Evolutionary conservation across 495 filamentous ascomycete species (phyloP), one percentile per base, ranked within the genome.

Genomic region (Hypomontagnella monticulosa): DNA sequence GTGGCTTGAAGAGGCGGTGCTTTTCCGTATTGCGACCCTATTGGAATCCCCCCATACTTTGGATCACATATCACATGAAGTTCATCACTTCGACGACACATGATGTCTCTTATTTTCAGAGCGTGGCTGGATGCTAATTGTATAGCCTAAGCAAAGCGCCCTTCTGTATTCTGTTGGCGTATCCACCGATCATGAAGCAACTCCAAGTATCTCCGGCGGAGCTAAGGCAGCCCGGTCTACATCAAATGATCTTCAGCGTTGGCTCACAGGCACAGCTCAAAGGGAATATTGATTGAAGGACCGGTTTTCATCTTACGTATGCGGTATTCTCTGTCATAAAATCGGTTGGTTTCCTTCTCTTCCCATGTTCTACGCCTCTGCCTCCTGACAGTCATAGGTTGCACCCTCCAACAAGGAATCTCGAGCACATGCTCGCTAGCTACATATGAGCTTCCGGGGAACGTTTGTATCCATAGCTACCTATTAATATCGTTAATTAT

Each of bases 191-290:
- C 57, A 70, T 61, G 33, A 46, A 65, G 46, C 36, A 61, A 48
- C 57, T 52, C 42, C 51, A 66, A 52, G 40, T 61, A 58, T 52
- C 42, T 8, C n/a, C 48, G 19, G 12, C 38, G 15, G 34, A 8
- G 16, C 15, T 48, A 58, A 10, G 41, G 19, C 27, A 54, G 9
- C 46, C 33, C 5, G 23, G 32, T 62, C 12, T 37, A 34, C 36
- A 70, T 70, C 66, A 70, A 66, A 65, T 70, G 61, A 70, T 70
- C 66, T 50, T 50, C 42, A 54, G 14, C n/a, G 15, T 18, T 8
- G 12, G 66, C 30, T 62, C 61, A 70, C 66, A 70, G 53, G 61
- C 48, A 9, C 50, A 36, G 48, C 41, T 18, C 9, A 11, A 46
- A 55, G 61, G 51, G 55, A 43, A 16, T 42, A 23, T 60, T 54